Evolutionary conservation across 1,284 basidiomycete genomes (phyloP).

Genomic region (Ustilago curta): DNA sequence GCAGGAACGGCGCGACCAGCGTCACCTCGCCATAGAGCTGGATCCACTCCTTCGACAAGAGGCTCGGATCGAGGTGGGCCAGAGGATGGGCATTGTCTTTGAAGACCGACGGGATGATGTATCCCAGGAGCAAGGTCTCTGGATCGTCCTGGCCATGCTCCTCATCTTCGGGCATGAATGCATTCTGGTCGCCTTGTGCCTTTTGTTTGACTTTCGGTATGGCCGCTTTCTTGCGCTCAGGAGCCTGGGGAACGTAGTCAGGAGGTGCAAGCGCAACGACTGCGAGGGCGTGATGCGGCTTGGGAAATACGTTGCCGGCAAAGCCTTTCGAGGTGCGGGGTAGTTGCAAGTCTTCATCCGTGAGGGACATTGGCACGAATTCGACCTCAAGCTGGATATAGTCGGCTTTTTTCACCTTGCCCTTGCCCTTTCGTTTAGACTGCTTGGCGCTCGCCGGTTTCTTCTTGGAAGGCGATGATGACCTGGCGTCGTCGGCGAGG

Average conservation of each 20-base stretch:
- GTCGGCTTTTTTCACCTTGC: constrained; percentile 15
- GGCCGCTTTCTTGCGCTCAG: not conserved
- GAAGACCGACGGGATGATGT: constrained; percentile 35
- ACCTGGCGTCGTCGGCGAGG: not conserved
- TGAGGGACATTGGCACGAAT: constrained; percentile 20
- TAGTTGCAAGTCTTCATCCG: constrained; percentile 1
- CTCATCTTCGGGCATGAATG: not conserved
- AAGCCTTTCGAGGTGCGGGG: constrained; percentile 8
- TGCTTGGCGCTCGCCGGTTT: not conserved
- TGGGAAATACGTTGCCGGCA: not conserved
- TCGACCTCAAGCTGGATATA: constrained; percentile 42
- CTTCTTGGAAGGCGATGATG: not conserved
- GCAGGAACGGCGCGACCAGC: constrained; percentile 35
- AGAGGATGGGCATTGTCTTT: constrained; percentile 33
- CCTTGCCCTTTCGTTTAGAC: constrained; percentile 20
- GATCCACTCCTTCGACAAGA: constrained; percentile 41
- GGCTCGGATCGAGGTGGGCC: constrained; percentile 14
- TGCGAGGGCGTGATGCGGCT: constrained; percentile 22
- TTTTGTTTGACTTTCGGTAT: not conserved
- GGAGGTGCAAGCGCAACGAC: constrained; percentile 33
- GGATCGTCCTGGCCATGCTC: constrained; percentile 8
- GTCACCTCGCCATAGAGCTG: constrained; percentile 49
- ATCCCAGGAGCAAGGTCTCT: constrained; percentile 30
- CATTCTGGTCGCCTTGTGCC: not conserved
- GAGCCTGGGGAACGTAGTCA: constrained; percentile 6